Evolutionary conservation across 2,329 filamentous ascomycete species (phyloP), one percentile per base, ranked within the genome.

Genomic region (Clonostachys chloroleuca): DNA sequence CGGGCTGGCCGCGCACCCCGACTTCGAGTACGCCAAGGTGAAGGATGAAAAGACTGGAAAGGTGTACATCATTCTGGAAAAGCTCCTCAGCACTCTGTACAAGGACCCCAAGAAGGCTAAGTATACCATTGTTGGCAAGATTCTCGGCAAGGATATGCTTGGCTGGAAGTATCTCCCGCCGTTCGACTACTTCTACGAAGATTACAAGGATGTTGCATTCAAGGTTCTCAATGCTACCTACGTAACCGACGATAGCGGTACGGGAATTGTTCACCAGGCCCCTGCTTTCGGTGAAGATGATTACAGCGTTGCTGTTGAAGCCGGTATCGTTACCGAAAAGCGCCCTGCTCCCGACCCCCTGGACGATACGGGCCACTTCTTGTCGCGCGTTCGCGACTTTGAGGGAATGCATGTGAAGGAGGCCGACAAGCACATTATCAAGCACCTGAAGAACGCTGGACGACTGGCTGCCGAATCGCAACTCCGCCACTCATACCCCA

Each of bases 31-130:
- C 60, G 67, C 92, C 59, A 92, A 96, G 69, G 87, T 96, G 45
- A 75, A 83, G 46, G 92, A 97, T 56, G 86, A 92, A 61, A 82
- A 81, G 50, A 86, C 87, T 0, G 87, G 87, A 33, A 92, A 92
- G 63, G 80, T 92, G 57, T 96, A 91, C 63, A 84, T 96, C 51
- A 76, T 96, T 37, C 75, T 96, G 18, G 91, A 96, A 63, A 83
- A 88, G 48, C 77, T 94, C 34, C 75, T 96, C 34, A 78, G 79
- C 48, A 92, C 87, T 6, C 74, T 96, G 3, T 96, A 96, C 74
- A 96, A 96, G 66, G 90, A 96, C 56, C 87, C 87, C 8, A 96
- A 96, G 73, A 96, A 96, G 73, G 91, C 91, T 44, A 95, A 96
- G 64, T 96, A 84, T 71, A 90, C 89, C 73, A 76, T 94, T 45